Evolutionary conservation across 2,329 filamentous ascomycete genomes (phyloP).

Genomic region (Fusarium sp.): DNA sequence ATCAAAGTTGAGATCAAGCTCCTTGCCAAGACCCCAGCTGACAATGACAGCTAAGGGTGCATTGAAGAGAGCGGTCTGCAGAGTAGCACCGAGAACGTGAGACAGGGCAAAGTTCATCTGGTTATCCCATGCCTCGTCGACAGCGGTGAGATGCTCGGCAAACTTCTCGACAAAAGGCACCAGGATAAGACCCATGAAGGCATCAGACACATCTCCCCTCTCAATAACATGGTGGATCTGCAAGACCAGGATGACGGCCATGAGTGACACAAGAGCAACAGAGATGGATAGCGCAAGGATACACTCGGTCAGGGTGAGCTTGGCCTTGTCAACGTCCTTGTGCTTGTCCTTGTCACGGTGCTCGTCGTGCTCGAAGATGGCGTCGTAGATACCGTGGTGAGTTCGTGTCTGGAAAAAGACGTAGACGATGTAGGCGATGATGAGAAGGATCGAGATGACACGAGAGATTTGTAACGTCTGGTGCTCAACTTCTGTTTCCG

Average conservation of each 20-base stretch:
- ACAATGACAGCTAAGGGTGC: slow-evolving; percentile 86
- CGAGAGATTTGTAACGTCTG: slow-evolving; percentile 76
- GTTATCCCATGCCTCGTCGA: slow-evolving; percentile 87
- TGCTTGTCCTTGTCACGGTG: slow-evolving; percentile 72
- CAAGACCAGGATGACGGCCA: slow-evolving; percentile 79
- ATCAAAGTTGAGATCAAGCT: slow-evolving; percentile 86
- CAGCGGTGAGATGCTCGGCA: slow-evolving; percentile 84
- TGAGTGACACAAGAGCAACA: slow-evolving; percentile 77
- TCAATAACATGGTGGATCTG: slow-evolving; percentile 73
- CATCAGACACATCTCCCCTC: slow-evolving; percentile 59
- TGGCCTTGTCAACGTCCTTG: slow-evolving; percentile 70
- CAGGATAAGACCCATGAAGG: slow-evolving; percentile 78
- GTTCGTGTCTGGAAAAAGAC: slow-evolving; percentile 81
- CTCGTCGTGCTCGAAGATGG: slow-evolving; percentile 79
- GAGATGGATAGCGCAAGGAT: slow-evolving; percentile 72
- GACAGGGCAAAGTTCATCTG: slow-evolving; percentile 88
- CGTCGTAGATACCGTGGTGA: slow-evolving; percentile 82
- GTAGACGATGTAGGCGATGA: slow-evolving; percentile 75
- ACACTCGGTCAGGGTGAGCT: slow-evolving; percentile 81
- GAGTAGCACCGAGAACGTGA: slow-evolving; percentile 86
- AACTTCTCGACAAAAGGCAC: slow-evolving; percentile 88
- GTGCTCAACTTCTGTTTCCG: slow-evolving; percentile 55
- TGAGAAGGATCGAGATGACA: slow-evolving; percentile 76
- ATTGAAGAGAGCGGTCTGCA: slow-evolving; percentile 91
- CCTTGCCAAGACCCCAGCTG: slow-evolving; percentile 79